A percentile compares a stretch with the other conserved stretches of the same genome.
Conservation (phyloP, 2,329 filamentous ascomycete species). For the Teratosphaeria pseudoeucalypti region DNA sequence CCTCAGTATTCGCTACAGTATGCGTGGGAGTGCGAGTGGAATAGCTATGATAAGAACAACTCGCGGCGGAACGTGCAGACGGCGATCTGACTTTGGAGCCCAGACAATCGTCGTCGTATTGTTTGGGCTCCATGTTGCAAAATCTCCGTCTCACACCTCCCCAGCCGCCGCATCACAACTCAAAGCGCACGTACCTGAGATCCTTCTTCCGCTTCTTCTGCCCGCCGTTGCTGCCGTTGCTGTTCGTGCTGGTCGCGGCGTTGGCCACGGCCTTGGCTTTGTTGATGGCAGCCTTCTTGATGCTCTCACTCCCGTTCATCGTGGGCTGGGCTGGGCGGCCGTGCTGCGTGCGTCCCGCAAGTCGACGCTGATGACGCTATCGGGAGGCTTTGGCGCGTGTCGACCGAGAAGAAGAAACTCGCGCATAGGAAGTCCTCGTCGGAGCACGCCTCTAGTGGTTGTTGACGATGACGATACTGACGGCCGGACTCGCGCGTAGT, state of each 20-base stretch:
- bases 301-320: slow-evolving; percentile 52
- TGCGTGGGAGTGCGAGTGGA: neutral
- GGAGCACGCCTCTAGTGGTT: neutral
- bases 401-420: neutral
- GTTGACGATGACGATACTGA: neutral
- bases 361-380: neutral
- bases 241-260: slow-evolving; percentile 33
- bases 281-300: slow-evolving; percentile 55
- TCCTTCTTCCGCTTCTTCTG: slow-evolving; percentile 67
- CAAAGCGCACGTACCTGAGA: slow-evolving; percentile 2
- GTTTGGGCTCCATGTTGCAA: neutral
- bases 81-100: neutral
- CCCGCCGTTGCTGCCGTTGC: slow-evolving; percentile 33
- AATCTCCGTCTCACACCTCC: neutral
- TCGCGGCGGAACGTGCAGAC: neutral
- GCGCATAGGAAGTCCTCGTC: neutral
- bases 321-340: slow-evolving; percentile 18
- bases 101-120: neutral
- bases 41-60: neutral
- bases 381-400: neutral
- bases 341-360: neutral
- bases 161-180: neutral
- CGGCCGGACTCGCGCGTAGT: neutral
- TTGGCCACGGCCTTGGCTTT: slow-evolving; percentile 56
- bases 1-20: neutral